Base-by-base conservation (phyloP, 2,329 filamentous ascomycete genomes). In the Paecilomyces variotii region DNA sequence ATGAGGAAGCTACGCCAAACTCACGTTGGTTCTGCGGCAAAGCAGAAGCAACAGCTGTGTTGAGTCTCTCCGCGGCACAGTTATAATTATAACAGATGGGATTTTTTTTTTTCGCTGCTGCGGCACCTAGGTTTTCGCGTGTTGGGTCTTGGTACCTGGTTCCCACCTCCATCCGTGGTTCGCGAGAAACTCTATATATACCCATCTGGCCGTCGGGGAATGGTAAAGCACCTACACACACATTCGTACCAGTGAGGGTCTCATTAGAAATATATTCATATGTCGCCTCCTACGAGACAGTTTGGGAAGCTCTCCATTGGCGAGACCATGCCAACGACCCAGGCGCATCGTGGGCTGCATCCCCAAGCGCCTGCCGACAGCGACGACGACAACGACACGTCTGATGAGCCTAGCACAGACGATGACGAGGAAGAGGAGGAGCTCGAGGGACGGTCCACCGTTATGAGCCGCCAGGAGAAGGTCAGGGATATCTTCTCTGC, bases 401-500 rank as follows among this genome's bases (percentile, higher is more conserved):
- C 60, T 10, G 59, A 62, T 32, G 59, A 60, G 25, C 34, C 49
- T 19, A 24, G 27, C 27, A 10, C 28, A 45, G 28, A 57, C 34
- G 19, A 39, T 39, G 39, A 45, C 11, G 32, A 25, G 24, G 54
- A 58, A 28, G 30, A 50, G 34, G 69, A 72, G 34, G 63, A 61
- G 4, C 64, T 76, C 24, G 70, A 72, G 28, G 63, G 68, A 0
- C 35, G 26, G 26, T 26, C 28, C 25, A 50, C 53, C 24, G 53
- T 68, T 2, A 72, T 76, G 69, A 72, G 65, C 27, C 72, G 75
- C 26, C 65, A 69, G 27, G 68, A 77, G 32, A 74, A 73, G 56
- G 71, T 74, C 0, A 69, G 72, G 56, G 78, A 80, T 56, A 76
- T 80, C 30, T 65, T 80, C 50, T 78, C 77, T 32, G 76, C 76